Percentiles rank a stretch among this genome's conserved stretches.
These are phyloP conservation scores for Panaeolus papilionaceus DNA, from an alignment of 768 basidiomycete species.

Conservation along the genomic window DNA sequence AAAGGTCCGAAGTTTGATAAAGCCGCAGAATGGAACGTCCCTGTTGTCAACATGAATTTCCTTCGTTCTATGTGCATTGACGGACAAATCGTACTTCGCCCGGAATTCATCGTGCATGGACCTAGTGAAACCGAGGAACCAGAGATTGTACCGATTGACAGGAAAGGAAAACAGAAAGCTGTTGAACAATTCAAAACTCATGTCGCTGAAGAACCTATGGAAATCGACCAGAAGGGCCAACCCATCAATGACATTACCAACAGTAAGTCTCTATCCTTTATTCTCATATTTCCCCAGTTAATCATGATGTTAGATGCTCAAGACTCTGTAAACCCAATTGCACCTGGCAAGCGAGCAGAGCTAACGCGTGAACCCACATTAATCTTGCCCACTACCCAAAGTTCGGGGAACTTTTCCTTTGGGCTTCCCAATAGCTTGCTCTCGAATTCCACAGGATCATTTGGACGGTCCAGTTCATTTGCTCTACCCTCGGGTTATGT, in stretches of 20 bases:
- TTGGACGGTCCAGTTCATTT: conserved; percentile 3
- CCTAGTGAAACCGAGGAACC: conserved; percentile 28
- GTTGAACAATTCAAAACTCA: conserved; percentile 26
- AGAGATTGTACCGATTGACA: conserved; percentile 7
- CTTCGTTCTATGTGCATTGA: conserved; percentile 36
- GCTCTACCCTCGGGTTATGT: neutral
- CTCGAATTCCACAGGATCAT: neutral
- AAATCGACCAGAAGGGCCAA: conserved; percentile 27
- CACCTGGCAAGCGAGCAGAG: neutral
- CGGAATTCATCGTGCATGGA: neutral
- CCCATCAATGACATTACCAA: conserved; percentile 54
- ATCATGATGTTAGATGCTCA: neutral
- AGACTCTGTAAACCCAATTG: neutral
- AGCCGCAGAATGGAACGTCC: conserved; percentile 79
- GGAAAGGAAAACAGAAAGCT: conserved; percentile 38
- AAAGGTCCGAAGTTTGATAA: conserved; percentile 79
- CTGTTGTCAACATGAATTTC: conserved; percentile 78
- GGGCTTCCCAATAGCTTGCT: conserved; percentile 6
- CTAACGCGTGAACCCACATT: neutral
- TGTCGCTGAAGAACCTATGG: conserved; percentile 24
- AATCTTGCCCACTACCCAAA: neutral
- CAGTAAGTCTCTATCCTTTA: conserved; percentile 34
- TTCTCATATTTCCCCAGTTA: neutral
- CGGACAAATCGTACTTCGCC: conserved; percentile 5
- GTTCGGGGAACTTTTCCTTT: neutral